phyloP scores from a whole-genome alignment of 1,139 yeast species.

The Kodamaea derodonti region DNA sequence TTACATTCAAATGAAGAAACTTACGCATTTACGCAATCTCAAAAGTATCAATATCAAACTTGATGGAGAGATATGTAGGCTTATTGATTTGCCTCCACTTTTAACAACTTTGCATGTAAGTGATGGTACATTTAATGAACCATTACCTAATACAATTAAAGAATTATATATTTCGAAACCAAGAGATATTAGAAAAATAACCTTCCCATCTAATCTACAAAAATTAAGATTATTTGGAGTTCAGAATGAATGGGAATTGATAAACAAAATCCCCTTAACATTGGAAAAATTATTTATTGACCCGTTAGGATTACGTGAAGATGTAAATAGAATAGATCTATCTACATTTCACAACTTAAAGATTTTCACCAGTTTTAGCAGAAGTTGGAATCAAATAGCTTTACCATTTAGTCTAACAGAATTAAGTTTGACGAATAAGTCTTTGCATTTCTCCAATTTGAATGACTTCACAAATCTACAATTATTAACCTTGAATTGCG shows the following conservation, averaged over 20 bases:
- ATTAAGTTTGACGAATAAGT: background rate
- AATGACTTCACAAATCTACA: background rate
- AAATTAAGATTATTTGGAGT: background rate
- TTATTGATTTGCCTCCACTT: background rate
- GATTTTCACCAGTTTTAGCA: background rate
- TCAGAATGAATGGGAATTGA: background rate
- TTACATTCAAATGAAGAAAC: background rate
- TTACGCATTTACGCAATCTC: background rate
- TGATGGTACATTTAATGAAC: background rate
- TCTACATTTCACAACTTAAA: background rate
- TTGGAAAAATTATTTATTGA: background rate
- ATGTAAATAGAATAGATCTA: background rate
- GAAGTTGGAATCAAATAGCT: background rate
- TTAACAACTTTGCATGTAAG: background rate
- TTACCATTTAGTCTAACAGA: background rate
- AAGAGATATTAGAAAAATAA: background rate
- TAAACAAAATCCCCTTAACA: background rate
- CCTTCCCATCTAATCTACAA: background rate
- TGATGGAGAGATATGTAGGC: background rate
- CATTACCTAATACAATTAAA: background rate
- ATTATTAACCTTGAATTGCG: background rate
- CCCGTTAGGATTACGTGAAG: background rate
- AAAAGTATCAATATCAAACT: background rate
- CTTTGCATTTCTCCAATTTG: background rate
- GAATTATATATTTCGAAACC: background rate